Percentiles rank a stretch among this genome's conserved stretches.
These are phyloP conservation scores for Magnusiomyces sp. DNA, from an alignment of 1,139 yeast genomes.

Conservation along the genomic window DNA sequence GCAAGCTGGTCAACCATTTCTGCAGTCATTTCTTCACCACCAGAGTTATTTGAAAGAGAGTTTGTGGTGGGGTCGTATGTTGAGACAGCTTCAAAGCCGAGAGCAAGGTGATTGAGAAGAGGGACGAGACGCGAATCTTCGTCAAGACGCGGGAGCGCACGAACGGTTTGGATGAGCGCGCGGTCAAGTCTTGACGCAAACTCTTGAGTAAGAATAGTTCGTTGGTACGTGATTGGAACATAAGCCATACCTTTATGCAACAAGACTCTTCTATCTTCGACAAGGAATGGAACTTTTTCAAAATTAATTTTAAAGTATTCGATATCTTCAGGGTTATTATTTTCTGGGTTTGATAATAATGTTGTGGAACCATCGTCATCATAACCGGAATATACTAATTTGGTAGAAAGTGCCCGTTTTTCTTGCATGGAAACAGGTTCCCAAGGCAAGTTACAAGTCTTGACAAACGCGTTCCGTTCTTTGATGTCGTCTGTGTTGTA, in stretches of 20 bases:
- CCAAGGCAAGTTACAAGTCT: constrained; percentile 51
- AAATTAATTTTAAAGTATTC: constrained; percentile 67
- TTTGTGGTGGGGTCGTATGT: constrained; percentile 15
- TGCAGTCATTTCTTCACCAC: constrained; percentile 50
- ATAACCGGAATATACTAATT: constrained; percentile 40
- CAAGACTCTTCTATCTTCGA: constrained; percentile 61
- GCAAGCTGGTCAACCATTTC: constrained; percentile 49
- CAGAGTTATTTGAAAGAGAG: too few species aligned
- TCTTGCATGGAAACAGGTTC: constrained; percentile 59
- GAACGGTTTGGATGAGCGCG: constrained; percentile 60
- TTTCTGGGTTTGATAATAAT: constrained; percentile 35
- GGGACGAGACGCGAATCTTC: constrained; percentile 90
- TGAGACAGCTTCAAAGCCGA: constrained; percentile 44
- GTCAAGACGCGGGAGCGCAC: constrained; percentile 73
- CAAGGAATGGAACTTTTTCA: constrained; percentile 70
- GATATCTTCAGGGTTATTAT: not conserved
- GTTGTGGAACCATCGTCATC: too few species aligned
- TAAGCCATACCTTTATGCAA: constrained; percentile 67
- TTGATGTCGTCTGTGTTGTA: constrained; percentile 52
- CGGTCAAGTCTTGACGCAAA: constrained; percentile 47
- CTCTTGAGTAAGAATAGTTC: constrained; percentile 57
- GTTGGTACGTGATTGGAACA: constrained; percentile 75
- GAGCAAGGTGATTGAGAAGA: constrained; percentile 65
- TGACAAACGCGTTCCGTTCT: constrained; percentile 69
- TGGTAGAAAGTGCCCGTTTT: constrained; percentile 41